These are phyloP conservation scores for Penicillium lividum DNA, from an alignment of 495 filamentous ascomycete species.

Conservation along the genomic window DNA sequence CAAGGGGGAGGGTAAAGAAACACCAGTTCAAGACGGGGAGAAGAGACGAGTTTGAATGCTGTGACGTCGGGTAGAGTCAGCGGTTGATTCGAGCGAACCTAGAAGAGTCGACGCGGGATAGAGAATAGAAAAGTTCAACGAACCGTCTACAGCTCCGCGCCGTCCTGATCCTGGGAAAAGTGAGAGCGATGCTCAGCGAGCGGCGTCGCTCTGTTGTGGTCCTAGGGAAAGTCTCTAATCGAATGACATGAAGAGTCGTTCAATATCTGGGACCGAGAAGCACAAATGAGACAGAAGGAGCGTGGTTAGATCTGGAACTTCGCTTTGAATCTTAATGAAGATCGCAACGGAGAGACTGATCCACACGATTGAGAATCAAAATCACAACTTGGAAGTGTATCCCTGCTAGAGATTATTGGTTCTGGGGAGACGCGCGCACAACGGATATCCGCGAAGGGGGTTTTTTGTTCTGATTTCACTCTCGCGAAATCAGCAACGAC, in stretches of 20 bases:
- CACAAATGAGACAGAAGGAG: slow-evolving; percentile 33
- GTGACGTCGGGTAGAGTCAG: slow-evolving; percentile 17
- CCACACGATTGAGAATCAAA: slow-evolving; percentile 4
- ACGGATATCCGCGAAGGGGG: slow-evolving; percentile 2
- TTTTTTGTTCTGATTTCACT: slow-evolving; percentile 17
- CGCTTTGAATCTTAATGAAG: neutral
- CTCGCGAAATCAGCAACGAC: slow-evolving; percentile 43
- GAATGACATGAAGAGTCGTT: slow-evolving; percentile 42
- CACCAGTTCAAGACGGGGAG: slow-evolving; percentile 43
- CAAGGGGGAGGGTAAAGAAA: slow-evolving; percentile 20
- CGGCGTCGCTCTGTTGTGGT: slow-evolving; percentile 40
- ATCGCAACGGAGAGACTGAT: slow-evolving; percentile 2
- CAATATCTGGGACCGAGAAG: slow-evolving; percentile 26
- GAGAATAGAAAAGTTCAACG: slow-evolving; percentile 25
- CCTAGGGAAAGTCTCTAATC: slow-evolving; percentile 42
- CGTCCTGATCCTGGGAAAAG: slow-evolving; percentile 41
- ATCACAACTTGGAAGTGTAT: slow-evolving; percentile 1
- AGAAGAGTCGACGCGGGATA: slow-evolving; percentile 11
- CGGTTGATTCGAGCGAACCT: slow-evolving; percentile 8
- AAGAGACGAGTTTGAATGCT: slow-evolving; percentile 34
- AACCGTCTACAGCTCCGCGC: slow-evolving; percentile 52
- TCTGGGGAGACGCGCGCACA: slow-evolving; percentile 12
- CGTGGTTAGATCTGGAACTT: slow-evolving; percentile 4
- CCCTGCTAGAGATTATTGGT: slow-evolving; percentile 10
- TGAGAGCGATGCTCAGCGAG: slow-evolving; percentile 46